Evolutionary conservation across 2,329 filamentous ascomycete species (phyloP).

Genomic region (Cladosporium oxysporum): DNA sequence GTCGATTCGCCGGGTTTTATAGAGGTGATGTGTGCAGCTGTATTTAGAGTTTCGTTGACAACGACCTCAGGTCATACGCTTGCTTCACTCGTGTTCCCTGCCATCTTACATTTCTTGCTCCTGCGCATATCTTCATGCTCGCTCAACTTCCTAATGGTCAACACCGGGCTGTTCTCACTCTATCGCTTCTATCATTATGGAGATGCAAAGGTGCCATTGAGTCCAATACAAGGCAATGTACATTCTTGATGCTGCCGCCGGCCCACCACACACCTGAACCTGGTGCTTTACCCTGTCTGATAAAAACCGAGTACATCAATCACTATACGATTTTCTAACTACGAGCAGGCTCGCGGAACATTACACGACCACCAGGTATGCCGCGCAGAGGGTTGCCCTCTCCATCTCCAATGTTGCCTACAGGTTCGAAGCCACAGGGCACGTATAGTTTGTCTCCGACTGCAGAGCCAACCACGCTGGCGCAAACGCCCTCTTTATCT

Average conservation of each 20-base stretch:
- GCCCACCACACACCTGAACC: too few relatives aligned
- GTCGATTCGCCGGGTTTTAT: not conserved
- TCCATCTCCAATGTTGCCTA: conserved; percentile 5
- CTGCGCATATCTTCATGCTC: conserved; percentile 5
- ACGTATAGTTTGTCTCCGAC: conserved; percentile 24
- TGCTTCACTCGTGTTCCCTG: not conserved
- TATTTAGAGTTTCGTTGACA: not conserved
- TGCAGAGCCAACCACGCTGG: conserved; percentile 27
- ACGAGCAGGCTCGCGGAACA: conserved; percentile 9
- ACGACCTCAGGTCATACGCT: not conserved
- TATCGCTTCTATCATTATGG: too few relatives aligned
- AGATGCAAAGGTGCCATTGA: too few relatives aligned
- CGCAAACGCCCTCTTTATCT: conserved; percentile 55
- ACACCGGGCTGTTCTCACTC: conserved; percentile 18
- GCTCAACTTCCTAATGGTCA: conserved; percentile 18
- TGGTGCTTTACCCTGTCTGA: too few relatives aligned
- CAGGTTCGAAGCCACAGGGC: conserved; percentile 16
- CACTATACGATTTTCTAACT: not conserved
- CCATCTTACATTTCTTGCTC: not conserved
- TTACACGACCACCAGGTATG: conserved; percentile 12
- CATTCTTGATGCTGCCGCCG: too few relatives aligned
- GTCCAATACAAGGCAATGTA: too few relatives aligned
- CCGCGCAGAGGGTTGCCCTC: conserved; percentile 16
- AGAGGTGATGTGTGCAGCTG: not conserved
- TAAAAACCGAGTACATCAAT: not conserved